A percentile compares a stretch with the other conserved stretches of the same genome.
phyloP scores from a whole-genome alignment of 176 grass and related monocot genomes.

The Zizania latifolia region DNA sequence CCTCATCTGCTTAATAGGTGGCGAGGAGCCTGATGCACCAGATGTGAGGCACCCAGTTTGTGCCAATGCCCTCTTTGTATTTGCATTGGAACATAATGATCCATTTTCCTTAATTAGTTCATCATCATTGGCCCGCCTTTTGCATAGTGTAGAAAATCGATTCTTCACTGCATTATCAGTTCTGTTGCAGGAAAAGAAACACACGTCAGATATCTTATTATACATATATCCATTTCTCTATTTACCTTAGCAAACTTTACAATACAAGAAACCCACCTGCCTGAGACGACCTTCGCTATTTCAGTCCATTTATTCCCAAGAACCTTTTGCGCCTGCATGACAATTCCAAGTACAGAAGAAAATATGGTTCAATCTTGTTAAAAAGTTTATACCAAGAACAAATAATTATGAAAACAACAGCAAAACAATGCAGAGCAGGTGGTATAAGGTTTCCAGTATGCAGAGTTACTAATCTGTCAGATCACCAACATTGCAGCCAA shows the following conservation, averaged over 20 bases:
- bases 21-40: slow-evolving; percentile 29
- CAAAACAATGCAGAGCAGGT: background rate
- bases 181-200: slow-evolving; percentile 36
- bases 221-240: background rate
- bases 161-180: slow-evolving; percentile 98
- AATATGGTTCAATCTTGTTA: background rate
- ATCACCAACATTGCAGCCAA: too few species aligned
- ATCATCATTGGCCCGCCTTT: slow-evolving; percentile 68
- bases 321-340: slow-evolving; percentile 80
- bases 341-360: slow-evolving; percentile 26
- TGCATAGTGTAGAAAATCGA: slow-evolving; percentile 84
- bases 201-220: background rate
- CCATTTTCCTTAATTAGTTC: slow-evolving; percentile 63
- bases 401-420: background rate
- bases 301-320: slow-evolving; percentile 96
- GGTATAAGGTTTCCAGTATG: background rate
- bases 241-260: slow-evolving; percentile 4
- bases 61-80: slow-evolving; percentile 52
- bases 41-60: slow-evolving; percentile 40
- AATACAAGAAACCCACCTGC: slow-evolving; percentile 58
- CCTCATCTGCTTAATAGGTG: slow-evolving; percentile 64
- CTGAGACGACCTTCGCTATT: slow-evolving; percentile 93
- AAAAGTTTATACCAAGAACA: background rate
- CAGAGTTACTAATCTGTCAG: too few species aligned
- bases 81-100: slow-evolving; percentile 40